Conservation (phyloP, 2,329 filamentous ascomycete genomes). For the Sporothrix pallida region DNA sequence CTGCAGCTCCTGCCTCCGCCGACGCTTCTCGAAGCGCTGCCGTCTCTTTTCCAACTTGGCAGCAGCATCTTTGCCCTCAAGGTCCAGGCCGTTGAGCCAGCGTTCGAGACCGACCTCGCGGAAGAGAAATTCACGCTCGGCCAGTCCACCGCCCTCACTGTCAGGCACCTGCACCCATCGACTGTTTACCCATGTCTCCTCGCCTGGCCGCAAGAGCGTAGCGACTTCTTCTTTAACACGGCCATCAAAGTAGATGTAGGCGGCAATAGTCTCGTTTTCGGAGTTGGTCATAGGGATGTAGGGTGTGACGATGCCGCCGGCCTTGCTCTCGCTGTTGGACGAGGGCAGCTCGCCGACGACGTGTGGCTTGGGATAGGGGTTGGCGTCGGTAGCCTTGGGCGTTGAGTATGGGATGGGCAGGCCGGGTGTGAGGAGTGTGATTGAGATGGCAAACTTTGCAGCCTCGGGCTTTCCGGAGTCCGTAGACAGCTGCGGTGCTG, state of each 20-base stretch:
- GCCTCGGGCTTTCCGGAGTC: conserved; percentile 81
- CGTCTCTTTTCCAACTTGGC: conserved; percentile 89
- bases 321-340: conserved; percentile 54
- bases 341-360: conserved; percentile 45
- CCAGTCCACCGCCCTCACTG: conserved; percentile 88
- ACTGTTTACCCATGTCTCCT: conserved; percentile 99
- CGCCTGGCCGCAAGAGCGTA: conserved; percentile 85
- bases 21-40: conserved; percentile 74
- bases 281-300: conserved; percentile 93
- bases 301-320: conserved; percentile 68
- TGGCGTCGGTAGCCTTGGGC: conserved; percentile 75
- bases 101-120: conserved; percentile 94
- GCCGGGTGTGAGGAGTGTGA: conserved; percentile 88
- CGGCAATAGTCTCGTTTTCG: conserved; percentile 94
- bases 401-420: conserved; percentile 91
- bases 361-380: conserved; percentile 81
- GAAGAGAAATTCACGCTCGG: conserved; percentile 96
- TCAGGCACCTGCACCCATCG: conserved; percentile 95
- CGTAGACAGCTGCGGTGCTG: conserved; percentile 77
- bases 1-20: conserved; percentile 62
- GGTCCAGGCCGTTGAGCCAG: conserved; percentile 94
- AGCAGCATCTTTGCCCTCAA: conserved; percentile 90
- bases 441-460: conserved; percentile 96
- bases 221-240: conserved; percentile 95
- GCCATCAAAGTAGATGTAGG: conserved; percentile 97